Evolutionary conservation across 352 stramenopile genomes (phyloP), one percentile per base, ranked within the genome.

Genomic region (Phytophthora crassamura): DNA sequence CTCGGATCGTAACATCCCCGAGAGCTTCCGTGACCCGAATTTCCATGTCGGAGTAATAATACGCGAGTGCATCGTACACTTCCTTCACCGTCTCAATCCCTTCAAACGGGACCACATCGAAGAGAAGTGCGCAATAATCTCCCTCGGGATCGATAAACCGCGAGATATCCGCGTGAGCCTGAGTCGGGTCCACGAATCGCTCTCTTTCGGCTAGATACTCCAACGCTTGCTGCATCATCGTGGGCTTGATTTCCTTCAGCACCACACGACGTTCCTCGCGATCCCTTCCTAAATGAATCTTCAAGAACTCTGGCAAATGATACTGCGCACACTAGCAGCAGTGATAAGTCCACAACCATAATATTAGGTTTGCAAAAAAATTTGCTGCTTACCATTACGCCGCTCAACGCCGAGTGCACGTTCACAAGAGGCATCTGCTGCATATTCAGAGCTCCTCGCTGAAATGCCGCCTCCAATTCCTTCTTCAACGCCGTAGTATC

Each of bases 21-120:
- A 86, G 39, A 15, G 42, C 57, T 15, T 89, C 80, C 0, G 80
- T 80, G 11, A 86, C 67, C 5, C 58, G 74, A 49, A 89, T 85
- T 32, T 87, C 77, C 46, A 84, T 59, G 50, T 78, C 79, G 34
- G 53, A 61, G 7, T 74, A 69, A 35, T 74, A 86, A 34, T 70
- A 67, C 14, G 64, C 45, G 0, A 81, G 62, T 0, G 72, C 68
- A 16, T 89, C 74, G 41, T 75, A 84, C 25, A 89, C 60, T 3
- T 69, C 42, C 10, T 69, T 67, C 14, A 87, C 78, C 8, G 58
- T 75, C 5, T 38, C 64, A 9, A 63, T 36, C 2, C 48, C 67
- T 6, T 72, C 69, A n/a, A 87, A 74, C 40, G 69, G 70, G 35
- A 77, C 69, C 28, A 78, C 59, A 43, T 84, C 74, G 50, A 80